These are phyloP conservation scores for Sporothrix schenckii DNA, from an alignment of 2,329 filamentous ascomycete species.

Conservation along the genomic window DNA sequence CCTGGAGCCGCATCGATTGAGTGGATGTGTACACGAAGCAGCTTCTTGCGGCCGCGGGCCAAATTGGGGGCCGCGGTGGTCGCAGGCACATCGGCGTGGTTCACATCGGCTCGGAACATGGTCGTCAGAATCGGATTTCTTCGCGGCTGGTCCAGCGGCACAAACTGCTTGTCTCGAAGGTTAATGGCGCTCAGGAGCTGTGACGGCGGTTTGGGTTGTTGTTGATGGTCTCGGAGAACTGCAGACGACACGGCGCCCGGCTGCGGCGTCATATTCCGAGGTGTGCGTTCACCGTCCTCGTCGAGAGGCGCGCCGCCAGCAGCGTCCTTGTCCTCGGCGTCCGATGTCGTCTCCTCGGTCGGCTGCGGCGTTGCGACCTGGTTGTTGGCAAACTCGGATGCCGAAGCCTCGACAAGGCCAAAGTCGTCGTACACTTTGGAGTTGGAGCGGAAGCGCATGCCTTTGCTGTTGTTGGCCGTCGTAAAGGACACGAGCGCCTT, in stretches of 20 bases:
- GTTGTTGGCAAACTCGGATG: slow-evolving; percentile 69
- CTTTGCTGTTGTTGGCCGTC: slow-evolving; percentile 74
- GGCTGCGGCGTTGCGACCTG: slow-evolving; percentile 68
- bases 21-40: slow-evolving; percentile 71
- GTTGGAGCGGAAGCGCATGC: slow-evolving; percentile 64
- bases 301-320: slow-evolving; percentile 10
- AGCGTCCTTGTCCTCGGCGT: background rate
- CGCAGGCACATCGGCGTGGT: slow-evolving; percentile 62
- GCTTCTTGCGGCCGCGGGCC: slow-evolving; percentile 66
- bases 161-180: slow-evolving; percentile 22
- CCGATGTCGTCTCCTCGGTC: slow-evolving; percentile 52
- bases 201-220: background rate
- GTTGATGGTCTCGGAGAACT: background rate
- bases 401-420: slow-evolving; percentile 72
- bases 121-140: slow-evolving; percentile 65
- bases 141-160: slow-evolving; percentile 44
- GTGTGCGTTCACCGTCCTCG: slow-evolving; percentile 41
- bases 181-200: background rate
- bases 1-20: slow-evolving; percentile 70
- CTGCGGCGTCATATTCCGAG: slow-evolving; percentile 55
- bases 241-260: slow-evolving; percentile 23
- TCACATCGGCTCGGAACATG: slow-evolving; percentile 57
- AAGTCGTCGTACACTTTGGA: slow-evolving; percentile 83
- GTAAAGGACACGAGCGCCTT: slow-evolving; percentile 77
- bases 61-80: slow-evolving; percentile 50